Base-by-base conservation (phyloP, 1,284 basidiomycete species). In the Sporisorium iseilematis-ciliati region DNA sequence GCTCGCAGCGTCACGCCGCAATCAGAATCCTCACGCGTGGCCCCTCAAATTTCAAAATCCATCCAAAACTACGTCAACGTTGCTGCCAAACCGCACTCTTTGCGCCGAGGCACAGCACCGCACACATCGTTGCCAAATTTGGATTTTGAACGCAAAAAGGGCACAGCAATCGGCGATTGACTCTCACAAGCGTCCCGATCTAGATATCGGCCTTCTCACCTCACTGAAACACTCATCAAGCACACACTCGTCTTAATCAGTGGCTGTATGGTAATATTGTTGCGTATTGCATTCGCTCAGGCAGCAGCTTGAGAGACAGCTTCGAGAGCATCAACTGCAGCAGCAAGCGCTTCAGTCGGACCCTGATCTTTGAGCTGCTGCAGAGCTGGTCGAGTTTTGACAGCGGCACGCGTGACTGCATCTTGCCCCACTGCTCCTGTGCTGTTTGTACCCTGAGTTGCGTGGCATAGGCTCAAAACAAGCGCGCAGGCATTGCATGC, bases 401-500 rank as follows among this genome's bases (percentile, higher is more conserved):
- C 26, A 20, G 56, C 68, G 11, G 66, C 65, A 2, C 54, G 54
- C 8, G 26, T 42, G 10, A 68, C 57, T 3, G 72, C 76, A 23
- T 71, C 65, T 21, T 69, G 66, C 5, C 66, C 66, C 18, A 65
- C 57, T 0, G 65, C 60, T 3, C 65, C 69, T 3, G 60, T 64
- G 46, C 57, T 45, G 31, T 33, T 49, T 8, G 26, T 40, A 2
- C 51, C 42, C 6, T 52, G 45, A 4, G 46, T 59, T 10, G 70
- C 69, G 14, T 69, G 64, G 38, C 57, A 62, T 6, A 70, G 52
- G 43, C 66, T 70, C 26, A 75, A 38, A 4, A 80, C 59, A 18
- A 81, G 64, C 10, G 62, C 57, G 41, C 79, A 81, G 10, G 78
- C 77, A 48, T 82, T 82, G 50, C 52, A 42, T 0, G 78, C 80